phyloP scores from a whole-genome alignment of 2,329 filamentous ascomycete species.

The Aureobasidium leucospermi region DNA sequence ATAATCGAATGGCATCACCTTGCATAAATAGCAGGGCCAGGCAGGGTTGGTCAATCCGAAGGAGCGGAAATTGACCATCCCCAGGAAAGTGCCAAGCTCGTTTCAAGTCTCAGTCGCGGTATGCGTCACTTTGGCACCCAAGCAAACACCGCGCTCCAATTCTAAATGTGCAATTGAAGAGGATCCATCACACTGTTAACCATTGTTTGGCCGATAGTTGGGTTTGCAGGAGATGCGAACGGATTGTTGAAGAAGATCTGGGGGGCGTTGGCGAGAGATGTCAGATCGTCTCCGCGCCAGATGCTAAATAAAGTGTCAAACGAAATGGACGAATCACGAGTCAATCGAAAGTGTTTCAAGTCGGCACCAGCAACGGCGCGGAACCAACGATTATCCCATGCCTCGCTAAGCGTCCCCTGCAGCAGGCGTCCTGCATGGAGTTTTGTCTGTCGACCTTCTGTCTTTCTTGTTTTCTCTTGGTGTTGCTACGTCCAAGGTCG shows the following conservation, averaged over 20 bases:
- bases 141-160: background rate
- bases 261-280: background rate
- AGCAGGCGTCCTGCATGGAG: background rate
- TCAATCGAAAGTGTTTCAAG: background rate
- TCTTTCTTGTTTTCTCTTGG: background rate
- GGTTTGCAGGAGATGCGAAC: too few species aligned
- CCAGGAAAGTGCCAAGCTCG: background rate
- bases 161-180: background rate
- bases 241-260: too few species aligned
- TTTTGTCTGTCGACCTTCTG: background rate
- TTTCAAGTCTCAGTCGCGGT: slow-evolving; percentile 1
- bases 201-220: too few species aligned
- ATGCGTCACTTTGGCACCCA: background rate
- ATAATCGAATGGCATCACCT: background rate
- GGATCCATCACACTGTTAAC: too few species aligned
- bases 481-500: slow-evolving; percentile 2
- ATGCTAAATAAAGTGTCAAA: background rate
- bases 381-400: slow-evolving; percentile 6
- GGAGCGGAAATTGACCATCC: slow-evolving; percentile 1
- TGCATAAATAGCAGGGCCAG: background rate
- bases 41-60: background rate
- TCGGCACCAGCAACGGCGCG: slow-evolving; percentile 4
- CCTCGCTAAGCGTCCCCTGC: slow-evolving; percentile 10
- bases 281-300: background rate
- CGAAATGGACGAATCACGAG: background rate